These are phyloP conservation scores for Gossypium lobatum DNA, from an alignment of 441 rosid genomes.

Conservation along the genomic window DNA sequence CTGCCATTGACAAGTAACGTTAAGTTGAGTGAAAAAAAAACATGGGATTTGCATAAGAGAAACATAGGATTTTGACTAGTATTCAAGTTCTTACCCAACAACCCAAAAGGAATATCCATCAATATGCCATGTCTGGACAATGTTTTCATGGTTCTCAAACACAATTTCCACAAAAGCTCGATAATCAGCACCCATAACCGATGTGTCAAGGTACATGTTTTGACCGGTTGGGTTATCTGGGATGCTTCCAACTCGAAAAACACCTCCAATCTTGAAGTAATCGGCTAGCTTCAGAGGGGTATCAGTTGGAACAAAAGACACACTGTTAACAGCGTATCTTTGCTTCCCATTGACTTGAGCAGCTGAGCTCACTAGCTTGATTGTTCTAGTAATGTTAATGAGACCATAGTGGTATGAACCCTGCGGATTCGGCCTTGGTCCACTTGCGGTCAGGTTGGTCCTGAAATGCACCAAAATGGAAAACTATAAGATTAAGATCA, in stretches of 20 bases:
- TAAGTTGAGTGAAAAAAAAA: neutral
- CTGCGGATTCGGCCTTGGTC: conserved; percentile 71
- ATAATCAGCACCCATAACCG: conserved; percentile 57
- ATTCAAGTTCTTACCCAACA: conserved; percentile 43
- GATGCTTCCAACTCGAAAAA: conserved; percentile 53
- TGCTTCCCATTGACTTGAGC: conserved; percentile 40
- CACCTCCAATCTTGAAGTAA: conserved; percentile 47
- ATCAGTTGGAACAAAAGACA: conserved; percentile 46
- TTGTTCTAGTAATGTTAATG: conserved; percentile 40
- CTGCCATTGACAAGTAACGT: too few relatives aligned
- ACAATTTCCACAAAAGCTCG: conserved; percentile 54
- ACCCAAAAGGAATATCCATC: conserved; percentile 68
- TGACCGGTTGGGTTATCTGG: conserved; percentile 31
- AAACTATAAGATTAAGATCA: neutral
- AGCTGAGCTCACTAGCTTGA: conserved; percentile 48
- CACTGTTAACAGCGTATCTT: conserved; percentile 55
- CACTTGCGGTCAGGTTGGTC: conserved; percentile 64
- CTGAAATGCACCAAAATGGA: conserved; percentile 22
- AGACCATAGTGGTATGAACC: conserved; percentile 70
- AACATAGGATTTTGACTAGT: neutral
- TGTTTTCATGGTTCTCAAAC: conserved; percentile 48
- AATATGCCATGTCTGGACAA: conserved; percentile 63
- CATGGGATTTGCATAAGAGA: neutral
- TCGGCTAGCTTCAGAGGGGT: conserved; percentile 70
- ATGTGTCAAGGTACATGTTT: conserved; percentile 37